Evolutionary conservation across 257 asterid species (phyloP), one percentile per base, ranked within the genome.

Genomic region (Solanum chaucha): DNA sequence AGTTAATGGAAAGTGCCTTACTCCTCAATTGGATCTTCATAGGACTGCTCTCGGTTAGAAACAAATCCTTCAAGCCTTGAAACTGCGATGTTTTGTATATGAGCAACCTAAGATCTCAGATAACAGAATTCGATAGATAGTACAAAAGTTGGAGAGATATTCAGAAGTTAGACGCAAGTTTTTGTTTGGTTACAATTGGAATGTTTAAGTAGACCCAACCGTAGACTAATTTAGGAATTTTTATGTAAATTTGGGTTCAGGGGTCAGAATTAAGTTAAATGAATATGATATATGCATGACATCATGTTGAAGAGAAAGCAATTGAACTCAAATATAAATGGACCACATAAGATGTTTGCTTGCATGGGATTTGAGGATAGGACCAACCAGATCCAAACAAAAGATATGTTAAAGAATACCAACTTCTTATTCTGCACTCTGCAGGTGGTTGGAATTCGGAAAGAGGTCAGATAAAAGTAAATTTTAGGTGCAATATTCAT

Each of bases 31-130:
- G 99, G 99, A 93, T 97, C 99, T 93, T 97, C 99, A 91, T 97
- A 97, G 87, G 93, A 92, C 92, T 96, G 99, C 94, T 97, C 99
- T 92, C 99, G 92, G 92, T 97, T 97, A 85, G 99, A 97, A 89
- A 97, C 98, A 93, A 97, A 97, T 87, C 99, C 99, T 95, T 97
- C 99, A 85, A 97, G 99, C 93, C 99, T 97, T 92, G 99, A 97
- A 93, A 97, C 99, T 97, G 99, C 88, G 91, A 92, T 65, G 87
- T 84, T 84, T 78, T 68, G 90, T 74, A 48, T 61, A 88, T 87
- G 83, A 88, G 84, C 84, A 86, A 90, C 87, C 75, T 86, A 90
- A 88, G 44, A 61, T 48, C 46, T 81, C 85, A 48, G 85, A 30
- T 81, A 28, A 81, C 34, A 81, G 85, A 41, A 81, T 81, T 81